Conservation (phyloP, 495 filamentous ascomycete genomes). For the Hypoxylon rickii region DNA sequence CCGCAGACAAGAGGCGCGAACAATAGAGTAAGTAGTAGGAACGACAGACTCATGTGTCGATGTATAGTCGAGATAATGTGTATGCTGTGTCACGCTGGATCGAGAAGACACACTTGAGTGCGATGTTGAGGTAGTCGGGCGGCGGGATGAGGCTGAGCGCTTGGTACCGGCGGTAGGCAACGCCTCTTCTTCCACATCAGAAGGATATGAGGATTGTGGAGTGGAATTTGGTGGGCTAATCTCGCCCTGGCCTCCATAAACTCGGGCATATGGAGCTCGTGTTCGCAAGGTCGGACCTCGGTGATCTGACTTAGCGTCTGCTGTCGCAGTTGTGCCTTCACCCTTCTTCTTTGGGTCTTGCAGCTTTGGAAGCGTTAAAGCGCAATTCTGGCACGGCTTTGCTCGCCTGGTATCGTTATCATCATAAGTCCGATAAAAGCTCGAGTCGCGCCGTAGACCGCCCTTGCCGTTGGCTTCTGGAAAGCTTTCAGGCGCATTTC, state of each 20-base stretch:
- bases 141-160: constrained; percentile 19
- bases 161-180: constrained; percentile 12
- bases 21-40: constrained; percentile 77
- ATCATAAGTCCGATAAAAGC: constrained; percentile 59
- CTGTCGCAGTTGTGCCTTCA: constrained; percentile 26
- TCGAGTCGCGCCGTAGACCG: constrained; percentile 51
- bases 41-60: constrained; percentile 79
- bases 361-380: constrained; percentile 61
- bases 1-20: constrained; percentile 83
- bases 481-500: constrained; percentile 43
- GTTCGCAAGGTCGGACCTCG: constrained; percentile 51
- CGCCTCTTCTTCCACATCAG: constrained; percentile 50
- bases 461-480: constrained; percentile 31
- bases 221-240: constrained; percentile 47
- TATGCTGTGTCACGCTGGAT: constrained; percentile 65
- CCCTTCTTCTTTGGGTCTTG: constrained; percentile 43
- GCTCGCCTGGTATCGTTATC: constrained; percentile 59
- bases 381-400: constrained; percentile 64
- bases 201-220: constrained; percentile 49
- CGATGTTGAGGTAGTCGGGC: constrained; percentile 41
- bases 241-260: constrained; percentile 45
- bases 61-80: constrained; percentile 83
- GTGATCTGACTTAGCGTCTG: constrained; percentile 38
- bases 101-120: constrained; percentile 52
- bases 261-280: constrained; percentile 54